Conservation (phyloP, 495 filamentous ascomycete species). For the Paragyromitra xinjiangensis region DNA sequence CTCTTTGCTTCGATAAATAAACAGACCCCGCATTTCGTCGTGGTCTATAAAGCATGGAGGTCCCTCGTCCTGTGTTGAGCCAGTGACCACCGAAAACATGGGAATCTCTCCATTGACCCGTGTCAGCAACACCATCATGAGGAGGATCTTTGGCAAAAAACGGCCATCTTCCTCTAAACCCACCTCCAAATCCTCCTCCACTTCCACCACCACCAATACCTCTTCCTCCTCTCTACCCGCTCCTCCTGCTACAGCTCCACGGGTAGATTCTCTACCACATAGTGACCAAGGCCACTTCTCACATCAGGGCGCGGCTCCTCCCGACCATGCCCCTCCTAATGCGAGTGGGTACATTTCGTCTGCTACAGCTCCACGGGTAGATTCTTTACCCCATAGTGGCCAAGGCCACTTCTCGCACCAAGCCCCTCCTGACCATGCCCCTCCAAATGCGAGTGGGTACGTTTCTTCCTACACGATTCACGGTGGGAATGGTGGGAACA, state of each 20-base stretch:
- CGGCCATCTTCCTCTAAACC: not conserved
- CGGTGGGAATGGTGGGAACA: conserved; percentile 4
- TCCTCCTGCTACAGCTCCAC: not conserved
- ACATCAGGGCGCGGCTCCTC: not conserved
- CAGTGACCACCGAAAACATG: not conserved
- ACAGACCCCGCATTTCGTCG: not conserved
- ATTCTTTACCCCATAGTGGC: not conserved
- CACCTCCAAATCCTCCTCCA: not conserved
- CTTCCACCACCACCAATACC: not conserved
- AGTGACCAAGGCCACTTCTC: not conserved
- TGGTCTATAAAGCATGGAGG: not conserved
- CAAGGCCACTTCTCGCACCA: not conserved
- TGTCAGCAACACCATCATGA: not conserved
- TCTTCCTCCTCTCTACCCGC: not conserved
- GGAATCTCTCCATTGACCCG: conserved; percentile 3
- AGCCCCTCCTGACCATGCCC: not conserved
- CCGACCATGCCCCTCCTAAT: conserved; percentile 7
- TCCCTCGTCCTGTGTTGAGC: not conserved
- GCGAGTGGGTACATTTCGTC: conserved; percentile 1
- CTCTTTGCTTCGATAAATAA: not conserved
- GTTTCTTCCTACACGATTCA: not conserved
- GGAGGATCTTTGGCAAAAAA: conserved; percentile 1
- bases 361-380: not conserved
- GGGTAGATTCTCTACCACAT: not conserved
- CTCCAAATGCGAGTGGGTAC: conserved; percentile 18